phyloP scores from a whole-genome alignment of 1,139 yeast genomes.

The Candida sanyaensis region DNA sequence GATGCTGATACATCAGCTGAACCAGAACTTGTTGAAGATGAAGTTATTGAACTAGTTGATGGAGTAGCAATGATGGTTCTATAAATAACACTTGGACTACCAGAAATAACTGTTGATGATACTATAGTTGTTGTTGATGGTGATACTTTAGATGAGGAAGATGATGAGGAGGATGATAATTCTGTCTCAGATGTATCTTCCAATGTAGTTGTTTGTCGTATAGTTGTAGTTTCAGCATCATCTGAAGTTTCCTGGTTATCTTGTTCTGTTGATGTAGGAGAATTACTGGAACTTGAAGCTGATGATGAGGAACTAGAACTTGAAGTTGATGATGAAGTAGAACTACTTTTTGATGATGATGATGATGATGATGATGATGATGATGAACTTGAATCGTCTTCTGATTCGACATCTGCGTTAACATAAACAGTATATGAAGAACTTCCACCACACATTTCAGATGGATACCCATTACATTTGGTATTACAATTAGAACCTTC shows the following conservation, averaged over 20 bases:
- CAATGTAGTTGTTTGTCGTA: slow-evolving; percentile 15
- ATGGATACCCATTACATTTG: slow-evolving; percentile 57
- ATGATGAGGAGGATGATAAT: slow-evolving; percentile 13
- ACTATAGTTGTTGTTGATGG: slow-evolving; percentile 16
- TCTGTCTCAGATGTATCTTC: slow-evolving; percentile 9
- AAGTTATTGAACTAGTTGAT: slow-evolving; percentile 16
- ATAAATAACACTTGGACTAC: slow-evolving; percentile 24
- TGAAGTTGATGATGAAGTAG: slow-evolving; percentile 12
- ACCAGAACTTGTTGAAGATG: slow-evolving; percentile 16
- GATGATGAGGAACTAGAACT: slow-evolving; percentile 9
- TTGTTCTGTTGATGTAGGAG: background rate
- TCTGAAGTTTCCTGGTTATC: slow-evolving; percentile 1
- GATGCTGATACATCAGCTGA: slow-evolving; percentile 12
- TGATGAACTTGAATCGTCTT: slow-evolving; percentile 15
- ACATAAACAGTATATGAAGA: slow-evolving; percentile 49
- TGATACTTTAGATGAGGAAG: slow-evolving; percentile 10
- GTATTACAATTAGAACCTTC: slow-evolving; percentile 46
- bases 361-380: slow-evolving; percentile 12
- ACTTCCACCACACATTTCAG: slow-evolving; percentile 65
- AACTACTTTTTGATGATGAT: slow-evolving; percentile 12
- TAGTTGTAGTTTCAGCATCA: slow-evolving; percentile 12
- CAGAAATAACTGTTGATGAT: slow-evolving; percentile 25
- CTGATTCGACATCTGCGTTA: slow-evolving; percentile 28
- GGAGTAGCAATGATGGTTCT: slow-evolving; percentile 24
- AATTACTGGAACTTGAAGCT: slow-evolving; percentile 8